phyloP scores from a whole-genome alignment of 2,329 filamentous ascomycete genomes.

The Pseudovirgaria hyperparasitica region DNA sequence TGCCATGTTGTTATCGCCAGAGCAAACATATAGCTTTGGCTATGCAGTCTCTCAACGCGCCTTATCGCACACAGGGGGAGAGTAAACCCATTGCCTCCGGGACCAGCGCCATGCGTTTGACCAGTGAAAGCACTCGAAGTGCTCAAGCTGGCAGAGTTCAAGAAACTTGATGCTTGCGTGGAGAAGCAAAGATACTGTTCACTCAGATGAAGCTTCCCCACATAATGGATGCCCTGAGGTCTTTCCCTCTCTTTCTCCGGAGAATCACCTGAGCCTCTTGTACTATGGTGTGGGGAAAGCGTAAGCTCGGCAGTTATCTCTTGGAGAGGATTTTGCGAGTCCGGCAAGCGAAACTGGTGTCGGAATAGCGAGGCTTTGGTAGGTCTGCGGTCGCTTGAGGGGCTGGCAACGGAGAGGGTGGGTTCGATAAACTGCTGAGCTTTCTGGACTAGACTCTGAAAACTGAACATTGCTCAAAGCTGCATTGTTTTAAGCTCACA shows the following conservation, averaged over 20 bases:
- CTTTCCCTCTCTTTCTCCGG: conserved; percentile 55
- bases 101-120: conserved; percentile 83
- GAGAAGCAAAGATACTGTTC: conserved; percentile 96
- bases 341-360: conserved; percentile 88
- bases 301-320: conserved; percentile 96
- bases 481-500: too few relatives aligned
- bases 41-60: conserved; percentile 83
- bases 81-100: conserved; percentile 90
- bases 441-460: conserved; percentile 82
- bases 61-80: conserved; percentile 85
- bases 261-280: conserved; percentile 29
- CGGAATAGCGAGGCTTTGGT: conserved; percentile 90
- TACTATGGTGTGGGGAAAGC: conserved; percentile 53
- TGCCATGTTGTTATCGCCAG: conserved; percentile 96
- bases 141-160: conserved; percentile 63
- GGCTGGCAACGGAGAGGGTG: conserved; percentile 57
- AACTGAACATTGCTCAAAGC: conserved; percentile 28
- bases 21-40: conserved; percentile 83
- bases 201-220: conserved; percentile 83
- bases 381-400: conserved; percentile 60
- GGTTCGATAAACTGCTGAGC: conserved; percentile 92
- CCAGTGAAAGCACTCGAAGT: conserved; percentile 79
- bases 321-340: conserved; percentile 82
- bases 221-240: conserved; percentile 73
- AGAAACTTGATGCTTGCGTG: conserved; percentile 79